A percentile compares a stretch with the other conserved stretches of the same genome.
These are phyloP conservation scores for Peronospora destructor DNA, from an alignment of 352 stramenopile genomes.

Conservation along the genomic window DNA sequence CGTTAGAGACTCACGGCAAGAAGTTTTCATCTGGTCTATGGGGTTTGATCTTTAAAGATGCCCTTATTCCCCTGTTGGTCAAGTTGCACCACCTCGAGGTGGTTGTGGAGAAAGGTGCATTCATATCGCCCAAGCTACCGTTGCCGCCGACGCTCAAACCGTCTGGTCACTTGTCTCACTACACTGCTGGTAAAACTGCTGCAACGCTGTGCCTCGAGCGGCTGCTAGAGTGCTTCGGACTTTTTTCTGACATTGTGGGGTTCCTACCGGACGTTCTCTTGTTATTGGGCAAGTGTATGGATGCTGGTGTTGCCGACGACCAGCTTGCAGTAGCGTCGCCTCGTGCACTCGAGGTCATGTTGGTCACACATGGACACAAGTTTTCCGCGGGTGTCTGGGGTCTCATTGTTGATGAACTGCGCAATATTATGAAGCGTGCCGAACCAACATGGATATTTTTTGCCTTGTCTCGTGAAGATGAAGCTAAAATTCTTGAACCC, in stretches of 20 bases:
- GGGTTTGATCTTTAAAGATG: constrained; percentile 77
- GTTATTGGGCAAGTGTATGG: constrained; percentile 70
- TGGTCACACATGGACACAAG: constrained; percentile 70
- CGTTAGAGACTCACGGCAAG: constrained; percentile 53
- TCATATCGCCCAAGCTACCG: constrained; percentile 37
- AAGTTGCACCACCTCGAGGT: constrained; percentile 66
- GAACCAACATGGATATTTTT: constrained; percentile 77
- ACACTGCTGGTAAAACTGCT: constrained; percentile 41
- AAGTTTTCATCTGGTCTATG: constrained; percentile 78
- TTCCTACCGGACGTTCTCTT: constrained; percentile 78
- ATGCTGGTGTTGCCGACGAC: constrained; percentile 58
- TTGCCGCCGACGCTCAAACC: constrained; percentile 10
- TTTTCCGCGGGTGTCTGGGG: constrained; percentile 77
- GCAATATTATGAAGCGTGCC: constrained; percentile 61
- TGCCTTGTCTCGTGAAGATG: constrained; percentile 15
- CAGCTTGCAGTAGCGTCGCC: constrained; percentile 60
- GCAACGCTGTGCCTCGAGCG: constrained; percentile 62
- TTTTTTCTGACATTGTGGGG: constrained; percentile 75
- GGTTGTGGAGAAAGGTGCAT: constrained; percentile 41
- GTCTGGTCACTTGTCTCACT: constrained; percentile 29
- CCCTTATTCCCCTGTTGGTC: constrained; percentile 81
- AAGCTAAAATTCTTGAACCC: constrained; percentile 1
- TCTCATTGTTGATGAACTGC: constrained; percentile 72
- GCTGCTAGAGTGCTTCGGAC: constrained; percentile 59
- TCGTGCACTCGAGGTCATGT: constrained; percentile 51